Conservation (phyloP, 2,329 filamentous ascomycete species). For the Microdochium paspali region DNA sequence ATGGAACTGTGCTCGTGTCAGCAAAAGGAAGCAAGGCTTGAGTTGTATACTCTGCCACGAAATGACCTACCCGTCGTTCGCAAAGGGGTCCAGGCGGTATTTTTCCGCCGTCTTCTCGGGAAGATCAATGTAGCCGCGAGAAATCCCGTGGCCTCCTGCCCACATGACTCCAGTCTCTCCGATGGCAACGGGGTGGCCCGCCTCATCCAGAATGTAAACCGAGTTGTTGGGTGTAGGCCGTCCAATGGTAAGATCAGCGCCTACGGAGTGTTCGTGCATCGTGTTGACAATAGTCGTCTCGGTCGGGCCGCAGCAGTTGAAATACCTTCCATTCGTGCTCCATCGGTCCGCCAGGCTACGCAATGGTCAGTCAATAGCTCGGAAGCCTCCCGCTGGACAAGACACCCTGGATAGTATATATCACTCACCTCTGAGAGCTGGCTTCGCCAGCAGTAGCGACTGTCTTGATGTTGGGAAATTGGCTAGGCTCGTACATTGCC, state of each 20-base stretch:
- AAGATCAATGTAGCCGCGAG: slow-evolving; percentile 45
- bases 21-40: too few species aligned
- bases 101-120: slow-evolving; percentile 37
- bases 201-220: slow-evolving; percentile 42
- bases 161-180: slow-evolving; percentile 44
- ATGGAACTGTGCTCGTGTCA: slow-evolving; percentile 19
- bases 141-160: slow-evolving; percentile 46
- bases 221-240: slow-evolving; percentile 46
- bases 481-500: slow-evolving; percentile 33
- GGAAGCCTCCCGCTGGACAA: slow-evolving; percentile 11
- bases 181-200: slow-evolving; percentile 30
- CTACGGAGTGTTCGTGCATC: slow-evolving; percentile 37
- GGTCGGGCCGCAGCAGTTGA: slow-evolving; percentile 50
- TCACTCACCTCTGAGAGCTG: slow-evolving; percentile 27
- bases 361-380: background rate
- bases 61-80: slow-evolving; percentile 39
- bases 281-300: slow-evolving; percentile 53
- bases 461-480: slow-evolving; percentile 40
- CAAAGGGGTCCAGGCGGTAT: slow-evolving; percentile 41
- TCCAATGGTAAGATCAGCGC: slow-evolving; percentile 41
- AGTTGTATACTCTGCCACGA: too few species aligned
- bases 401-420: background rate
- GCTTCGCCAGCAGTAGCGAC: slow-evolving; percentile 48
- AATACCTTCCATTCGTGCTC: slow-evolving; percentile 37
- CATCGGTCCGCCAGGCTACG: slow-evolving; percentile 41